Evolutionary conservation across 2,329 filamentous ascomycete species (phyloP), one percentile per base, ranked within the genome.

Genomic region (Cladosporium velox): DNA sequence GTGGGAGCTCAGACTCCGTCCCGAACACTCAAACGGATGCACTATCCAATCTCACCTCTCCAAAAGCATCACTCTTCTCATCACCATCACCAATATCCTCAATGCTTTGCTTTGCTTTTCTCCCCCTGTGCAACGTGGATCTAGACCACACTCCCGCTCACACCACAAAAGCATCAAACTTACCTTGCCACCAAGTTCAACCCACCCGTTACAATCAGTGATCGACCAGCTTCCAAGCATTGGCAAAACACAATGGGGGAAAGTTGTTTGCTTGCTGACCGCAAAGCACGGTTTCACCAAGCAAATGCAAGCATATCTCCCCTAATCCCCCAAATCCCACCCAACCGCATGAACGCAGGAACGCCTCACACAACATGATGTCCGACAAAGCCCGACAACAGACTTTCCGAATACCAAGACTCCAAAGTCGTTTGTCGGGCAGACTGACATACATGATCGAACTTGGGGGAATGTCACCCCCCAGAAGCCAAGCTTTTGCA

Each of bases 241-340:
- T 55, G 52, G 52, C 52, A 55, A 34, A 55, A 35, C 34, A 35
- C 34, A 35, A 35, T 14, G 11, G 34, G 34, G 34, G 12, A 4
- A 35, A 35, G 34, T 35, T 35, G 34, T 35, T 35, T 44, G 38
- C 52, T 32, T 32, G 32, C 52, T 30, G 52, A 58, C 55, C 55
- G 32, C 55, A 58, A 57, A 21, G 28, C 28, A 41, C 34, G 30
- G 55, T 58, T 58, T 58, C 55, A 58, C 55, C 55, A 58, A 58
- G 55, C 49, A 54, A 54, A 54, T 28, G 49, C 49, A 54, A 54
- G 24, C 49, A 54, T 47, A 47, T 47, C 41, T 21, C n/a, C 41
- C 8, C n/a, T n/a, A n/a, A 47, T 47, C n/a, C 41, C 30, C 8
- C 38, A 44, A 18, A 41, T 35, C 34, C 34, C 18, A 21, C 41